phyloP scores from a whole-genome alignment of 73 alveolate species.

The Paramecium bursaria region DNA sequence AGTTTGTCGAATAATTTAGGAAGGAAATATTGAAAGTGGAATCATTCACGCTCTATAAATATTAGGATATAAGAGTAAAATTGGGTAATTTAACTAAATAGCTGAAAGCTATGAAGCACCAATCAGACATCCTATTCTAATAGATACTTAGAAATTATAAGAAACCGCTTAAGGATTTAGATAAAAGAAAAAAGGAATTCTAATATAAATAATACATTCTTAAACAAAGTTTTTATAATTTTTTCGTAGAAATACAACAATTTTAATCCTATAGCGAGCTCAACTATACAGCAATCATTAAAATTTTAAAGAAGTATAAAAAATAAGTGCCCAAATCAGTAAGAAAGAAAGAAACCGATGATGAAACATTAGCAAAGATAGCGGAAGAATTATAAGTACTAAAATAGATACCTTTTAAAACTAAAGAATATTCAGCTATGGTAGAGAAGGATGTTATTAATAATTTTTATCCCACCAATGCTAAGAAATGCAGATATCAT shows the following conservation, averaged over 20 bases:
- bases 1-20: neutral
- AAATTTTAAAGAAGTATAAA: slow-evolving; percentile 39
- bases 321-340: neutral
- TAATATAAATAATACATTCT: slow-evolving; percentile 20
- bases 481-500: slow-evolving; percentile 33
- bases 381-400: neutral
- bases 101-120: slow-evolving; percentile 8
- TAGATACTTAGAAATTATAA: neutral
- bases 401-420: neutral
- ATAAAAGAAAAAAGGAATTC: neutral
- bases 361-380: neutral
- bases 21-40: slow-evolving; percentile 19
- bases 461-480: slow-evolving; percentile 11
- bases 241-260: slow-evolving; percentile 21
- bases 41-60: slow-evolving; percentile 2
- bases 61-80: slow-evolving; percentile 18
- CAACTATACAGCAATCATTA: slow-evolving; percentile 16
- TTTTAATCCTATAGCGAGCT: neutral
- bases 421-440: neutral
- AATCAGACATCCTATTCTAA: neutral
- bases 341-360: slow-evolving; percentile 27
- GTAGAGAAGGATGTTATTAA: neutral
- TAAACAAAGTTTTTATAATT: slow-evolving; percentile 38
- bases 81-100: neutral
- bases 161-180: neutral